Conservation (phyloP, 495 filamentous ascomycete species). For the Aspergillus heteromorphus region DNA sequence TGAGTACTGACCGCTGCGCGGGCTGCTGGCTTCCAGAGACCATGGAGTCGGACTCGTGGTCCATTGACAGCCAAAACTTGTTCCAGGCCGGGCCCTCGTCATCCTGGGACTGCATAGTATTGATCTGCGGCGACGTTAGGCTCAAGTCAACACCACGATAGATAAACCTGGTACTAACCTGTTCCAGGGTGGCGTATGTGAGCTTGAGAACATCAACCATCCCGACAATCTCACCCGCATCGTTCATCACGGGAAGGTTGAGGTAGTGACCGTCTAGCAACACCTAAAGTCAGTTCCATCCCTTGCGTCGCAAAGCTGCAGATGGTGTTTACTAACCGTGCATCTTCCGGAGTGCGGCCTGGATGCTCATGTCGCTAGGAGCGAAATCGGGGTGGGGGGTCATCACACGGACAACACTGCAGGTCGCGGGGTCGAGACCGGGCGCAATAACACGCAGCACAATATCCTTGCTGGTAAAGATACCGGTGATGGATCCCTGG, state of each 20-base stretch:
- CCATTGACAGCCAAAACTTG: conserved; percentile 97
- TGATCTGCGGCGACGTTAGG: conserved; percentile 48
- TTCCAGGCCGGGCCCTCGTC: conserved; percentile 97
- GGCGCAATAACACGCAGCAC: conserved; percentile 97
- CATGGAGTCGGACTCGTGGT: conserved; percentile 94
- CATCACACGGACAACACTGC: conserved; percentile 98
- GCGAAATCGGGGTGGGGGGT: conserved; percentile 98
- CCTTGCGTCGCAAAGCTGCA: neutral
- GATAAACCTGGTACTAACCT: conserved; percentile 51
- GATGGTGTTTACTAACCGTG: conserved; percentile 60
- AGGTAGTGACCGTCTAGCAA: conserved; percentile 91
- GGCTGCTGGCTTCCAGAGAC: conserved; percentile 81
- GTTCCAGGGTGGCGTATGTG: conserved; percentile 95
- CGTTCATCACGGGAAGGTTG: conserved; percentile 97
- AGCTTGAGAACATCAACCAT: conserved; percentile 99
- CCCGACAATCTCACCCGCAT: conserved; percentile 91
- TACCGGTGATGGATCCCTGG: conserved; percentile 94
- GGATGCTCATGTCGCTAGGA: conserved; percentile 97
- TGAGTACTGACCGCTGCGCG: conserved; percentile 63
- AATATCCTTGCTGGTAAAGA: conserved; percentile 99
- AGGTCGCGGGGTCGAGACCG: conserved; percentile 87
- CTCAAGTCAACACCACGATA: neutral
- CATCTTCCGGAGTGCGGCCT: conserved; percentile 97
- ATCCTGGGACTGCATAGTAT: conserved; percentile 71
- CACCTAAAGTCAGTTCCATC: conserved; percentile 12